A percentile compares a stretch with the other conserved stretches of the same genome.
phyloP scores from a whole-genome alignment of 306 rosid genomes.

The Sindora glabra region DNA sequence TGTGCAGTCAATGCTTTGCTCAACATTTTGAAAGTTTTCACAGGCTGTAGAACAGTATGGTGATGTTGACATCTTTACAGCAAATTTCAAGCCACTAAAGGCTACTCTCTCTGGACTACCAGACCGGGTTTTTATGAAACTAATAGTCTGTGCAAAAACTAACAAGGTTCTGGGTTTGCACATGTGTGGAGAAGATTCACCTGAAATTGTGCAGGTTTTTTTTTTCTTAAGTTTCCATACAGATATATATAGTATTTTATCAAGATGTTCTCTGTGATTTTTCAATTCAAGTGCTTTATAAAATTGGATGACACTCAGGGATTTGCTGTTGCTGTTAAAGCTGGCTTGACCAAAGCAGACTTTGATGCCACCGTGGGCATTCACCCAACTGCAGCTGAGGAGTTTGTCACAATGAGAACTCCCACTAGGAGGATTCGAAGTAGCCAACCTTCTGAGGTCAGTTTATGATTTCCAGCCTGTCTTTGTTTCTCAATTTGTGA shows the following conservation, averaged over 20 bases:
- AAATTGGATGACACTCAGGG: conserved; percentile 48
- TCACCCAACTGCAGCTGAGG: conserved; percentile 96
- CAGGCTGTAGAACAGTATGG: conserved; percentile 79
- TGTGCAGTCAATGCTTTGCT: conserved; percentile 6
- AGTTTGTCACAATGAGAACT: conserved; percentile 88
- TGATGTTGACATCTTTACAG: conserved; percentile 71
- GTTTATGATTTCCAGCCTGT: conserved; percentile 6
- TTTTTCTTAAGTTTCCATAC: conserved; percentile 2
- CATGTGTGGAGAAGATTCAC: conserved; percentile 93
- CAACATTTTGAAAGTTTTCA: conserved; percentile 13
- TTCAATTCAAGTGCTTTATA: conserved; percentile 10
- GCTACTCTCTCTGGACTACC: conserved; percentile 97
- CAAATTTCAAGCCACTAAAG: conserved; percentile 87
- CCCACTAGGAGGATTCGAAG: conserved; percentile 68
- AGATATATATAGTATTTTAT: too few species aligned
- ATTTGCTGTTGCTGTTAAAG: conserved; percentile 90
- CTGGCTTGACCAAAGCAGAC: conserved; percentile 86
- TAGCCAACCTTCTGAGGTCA: conserved; percentile 52
- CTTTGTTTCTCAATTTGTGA: neutral
- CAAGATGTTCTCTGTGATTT: conserved; percentile 3
- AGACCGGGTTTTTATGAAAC: conserved; percentile 81
- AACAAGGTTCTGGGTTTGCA: conserved; percentile 71
- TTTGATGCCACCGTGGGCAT: conserved; percentile 86
- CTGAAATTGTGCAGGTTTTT: conserved; percentile 88
- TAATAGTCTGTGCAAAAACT: conserved; percentile 72